phyloP scores from a whole-genome alignment of 148 eudicot genomes.

The Agrostemma githago region DNA sequence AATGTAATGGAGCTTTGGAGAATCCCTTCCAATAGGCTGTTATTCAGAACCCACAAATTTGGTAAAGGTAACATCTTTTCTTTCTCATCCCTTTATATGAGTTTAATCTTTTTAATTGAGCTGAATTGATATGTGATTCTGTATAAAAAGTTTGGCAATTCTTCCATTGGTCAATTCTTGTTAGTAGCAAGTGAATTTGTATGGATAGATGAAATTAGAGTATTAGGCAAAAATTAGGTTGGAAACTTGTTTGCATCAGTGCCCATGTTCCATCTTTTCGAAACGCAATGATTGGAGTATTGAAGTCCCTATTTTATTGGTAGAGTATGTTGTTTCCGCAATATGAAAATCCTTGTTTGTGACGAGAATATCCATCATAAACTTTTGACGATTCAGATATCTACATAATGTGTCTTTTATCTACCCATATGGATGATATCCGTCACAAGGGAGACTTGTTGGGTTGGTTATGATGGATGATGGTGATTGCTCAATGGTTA shows the following conservation, averaged over 20 bases:
- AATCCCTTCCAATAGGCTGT: constrained; percentile 42
- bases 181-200: background rate
- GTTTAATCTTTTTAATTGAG: background rate
- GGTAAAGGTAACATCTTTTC: constrained; percentile 31
- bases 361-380: too few species aligned
- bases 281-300: too few species aligned
- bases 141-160: background rate
- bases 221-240: background rate
- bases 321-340: too few species aligned
- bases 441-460: too few species aligned
- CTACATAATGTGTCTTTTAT: too few species aligned
- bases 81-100: background rate
- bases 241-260: background rate
- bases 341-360: too few species aligned
- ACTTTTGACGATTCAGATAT: too few species aligned
- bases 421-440: too few species aligned
- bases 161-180: background rate
- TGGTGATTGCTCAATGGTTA: background rate
- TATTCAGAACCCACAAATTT: constrained; percentile 38
- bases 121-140: background rate
- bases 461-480: background rate
- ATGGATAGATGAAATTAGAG: background rate
- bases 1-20: constrained; percentile 50
- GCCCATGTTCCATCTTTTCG: background rate
- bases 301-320: too few species aligned